Percentiles rank a stretch among this genome's conserved stretches.
Evolutionary conservation across 805 yeast species (phyloP).

Genomic region (Ogataea naganishii): DNA sequence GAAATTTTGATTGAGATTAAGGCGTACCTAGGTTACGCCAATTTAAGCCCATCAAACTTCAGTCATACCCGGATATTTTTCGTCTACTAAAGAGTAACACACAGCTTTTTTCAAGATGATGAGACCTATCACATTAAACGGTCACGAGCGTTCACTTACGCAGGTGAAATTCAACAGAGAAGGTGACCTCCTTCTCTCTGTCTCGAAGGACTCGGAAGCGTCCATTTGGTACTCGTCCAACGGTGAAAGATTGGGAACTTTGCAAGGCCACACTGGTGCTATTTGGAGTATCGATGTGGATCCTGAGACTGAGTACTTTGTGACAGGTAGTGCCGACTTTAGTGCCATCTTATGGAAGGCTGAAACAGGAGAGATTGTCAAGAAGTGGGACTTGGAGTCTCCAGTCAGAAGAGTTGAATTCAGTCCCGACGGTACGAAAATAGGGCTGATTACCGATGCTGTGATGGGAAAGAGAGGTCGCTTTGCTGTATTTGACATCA

Average conservation of each 20-base stretch:
- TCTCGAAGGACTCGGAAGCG: slow-evolving; percentile 84
- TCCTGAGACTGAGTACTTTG: slow-evolving; percentile 52
- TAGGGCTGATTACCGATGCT: slow-evolving; percentile 77
- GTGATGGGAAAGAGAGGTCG: slow-evolving; percentile 87
- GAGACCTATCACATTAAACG: slow-evolving; percentile 73
- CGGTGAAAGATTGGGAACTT: slow-evolving; percentile 95
- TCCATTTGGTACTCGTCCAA: slow-evolving; percentile 91
- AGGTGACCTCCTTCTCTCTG: slow-evolving; percentile 89
- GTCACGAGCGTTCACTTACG: slow-evolving; percentile 96
- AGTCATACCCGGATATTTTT: too few species aligned
- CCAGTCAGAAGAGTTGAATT: slow-evolving; percentile 92
- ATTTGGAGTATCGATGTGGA: slow-evolving; percentile 92
- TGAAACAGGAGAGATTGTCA: slow-evolving; percentile 64
- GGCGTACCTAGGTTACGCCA: too few species aligned
- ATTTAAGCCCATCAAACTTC: too few species aligned
- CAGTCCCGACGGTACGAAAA: slow-evolving; percentile 57
- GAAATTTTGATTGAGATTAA: too few species aligned
- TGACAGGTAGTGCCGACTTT: slow-evolving; percentile 90
- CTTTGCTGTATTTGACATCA: slow-evolving; percentile 57
- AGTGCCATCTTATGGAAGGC: slow-evolving; percentile 80
- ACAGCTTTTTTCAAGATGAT: slow-evolving; percentile 23
- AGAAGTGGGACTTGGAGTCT: slow-evolving; percentile 65
- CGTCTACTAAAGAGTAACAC: too few species aligned
- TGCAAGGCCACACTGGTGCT: slow-evolving; percentile 85
- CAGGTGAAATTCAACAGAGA: slow-evolving; percentile 93